phyloP scores from a whole-genome alignment of 148 eudicot genomes.

The Tetragonia tetragonoides region DNA sequence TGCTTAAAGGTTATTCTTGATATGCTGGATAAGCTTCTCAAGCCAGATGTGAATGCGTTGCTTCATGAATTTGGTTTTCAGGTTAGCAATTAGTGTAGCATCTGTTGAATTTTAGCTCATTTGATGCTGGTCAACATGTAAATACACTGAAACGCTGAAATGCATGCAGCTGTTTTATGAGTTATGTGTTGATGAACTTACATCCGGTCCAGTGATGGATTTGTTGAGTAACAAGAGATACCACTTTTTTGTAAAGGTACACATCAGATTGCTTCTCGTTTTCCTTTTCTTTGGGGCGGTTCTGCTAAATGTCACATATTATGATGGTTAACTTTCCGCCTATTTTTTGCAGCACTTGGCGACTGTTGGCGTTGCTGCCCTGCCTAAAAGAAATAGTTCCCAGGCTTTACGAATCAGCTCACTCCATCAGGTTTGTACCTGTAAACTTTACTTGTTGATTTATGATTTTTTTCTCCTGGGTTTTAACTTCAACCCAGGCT shows the following conservation, averaged over 20 bases:
- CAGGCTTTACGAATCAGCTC: conserved; percentile 91
- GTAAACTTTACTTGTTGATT: neutral
- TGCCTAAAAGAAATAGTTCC: conserved; percentile 72
- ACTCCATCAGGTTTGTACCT: conserved; percentile 76
- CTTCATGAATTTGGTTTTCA: conserved; percentile 98
- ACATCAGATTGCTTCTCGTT: neutral
- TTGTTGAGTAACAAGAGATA: conserved; percentile 75
- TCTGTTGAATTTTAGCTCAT: neutral
- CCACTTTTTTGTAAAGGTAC: conserved; percentile 85
- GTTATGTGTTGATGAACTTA: conserved; percentile 80
- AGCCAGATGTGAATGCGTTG: conserved; percentile 74
- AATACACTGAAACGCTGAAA: conserved; percentile 9
- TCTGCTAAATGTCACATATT: neutral
- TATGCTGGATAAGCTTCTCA: conserved; percentile 72
- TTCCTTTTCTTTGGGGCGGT: neutral
- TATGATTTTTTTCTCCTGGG: neutral
- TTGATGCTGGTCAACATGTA: neutral
- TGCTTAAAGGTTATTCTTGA: conserved; percentile 95
- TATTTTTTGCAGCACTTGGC: conserved; percentile 67
- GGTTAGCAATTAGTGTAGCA: conserved; percentile 38
- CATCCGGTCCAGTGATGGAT: conserved; percentile 83
- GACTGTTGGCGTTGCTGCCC: conserved; percentile 70
- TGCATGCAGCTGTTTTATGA: conserved; percentile 81
- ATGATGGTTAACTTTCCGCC: conserved; percentile 9
- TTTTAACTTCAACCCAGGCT: neutral